Evolutionary conservation across 2,329 filamentous ascomycete genomes (phyloP).

Genomic region (Exophiala xenobiotica): DNA sequence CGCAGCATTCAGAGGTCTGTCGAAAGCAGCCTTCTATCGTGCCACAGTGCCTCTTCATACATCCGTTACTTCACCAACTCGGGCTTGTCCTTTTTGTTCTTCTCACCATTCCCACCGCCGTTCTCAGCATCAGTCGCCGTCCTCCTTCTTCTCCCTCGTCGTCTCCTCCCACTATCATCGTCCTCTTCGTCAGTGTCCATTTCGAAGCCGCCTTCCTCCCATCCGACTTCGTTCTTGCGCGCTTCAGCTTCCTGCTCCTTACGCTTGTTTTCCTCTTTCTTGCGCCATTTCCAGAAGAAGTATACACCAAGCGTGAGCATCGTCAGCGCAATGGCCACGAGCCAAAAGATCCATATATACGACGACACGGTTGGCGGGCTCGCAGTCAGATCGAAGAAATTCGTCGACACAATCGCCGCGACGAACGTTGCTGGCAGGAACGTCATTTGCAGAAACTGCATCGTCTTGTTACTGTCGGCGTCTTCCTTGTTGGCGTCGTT

Average conservation of each 20-base stretch:
- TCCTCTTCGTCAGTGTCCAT: background rate
- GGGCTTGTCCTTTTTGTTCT: slow-evolving; percentile 14
- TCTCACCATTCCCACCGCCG: background rate
- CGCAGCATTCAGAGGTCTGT: too few species aligned
- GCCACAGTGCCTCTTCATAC: too few species aligned
- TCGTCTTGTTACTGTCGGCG: slow-evolving; percentile 19
- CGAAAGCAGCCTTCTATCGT: too few species aligned
- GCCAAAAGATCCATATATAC: slow-evolving; percentile 18
- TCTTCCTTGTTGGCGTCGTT: slow-evolving; percentile 13
- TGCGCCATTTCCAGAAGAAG: slow-evolving; percentile 13
- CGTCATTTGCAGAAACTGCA: slow-evolving; percentile 14
- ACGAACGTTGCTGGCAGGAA: slow-evolving; percentile 17
- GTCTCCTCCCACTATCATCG: background rate
- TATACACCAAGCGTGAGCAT: slow-evolving; percentile 4
- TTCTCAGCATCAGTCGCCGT: background rate
- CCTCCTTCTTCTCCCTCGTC: background rate
- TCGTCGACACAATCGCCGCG: slow-evolving; percentile 15
- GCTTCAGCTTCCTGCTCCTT: background rate
- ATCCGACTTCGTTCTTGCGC: background rate
- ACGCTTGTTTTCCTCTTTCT: background rate
- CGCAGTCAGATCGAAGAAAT: slow-evolving; percentile 12
- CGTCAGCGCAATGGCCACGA: slow-evolving; percentile 11
- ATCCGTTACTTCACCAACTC: slow-evolving; percentile 4
- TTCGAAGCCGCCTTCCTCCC: background rate
- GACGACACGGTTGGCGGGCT: slow-evolving; percentile 4